Conservation (phyloP, 2,329 filamentous ascomycete genomes). For the Fusarium buxicola region DNA sequence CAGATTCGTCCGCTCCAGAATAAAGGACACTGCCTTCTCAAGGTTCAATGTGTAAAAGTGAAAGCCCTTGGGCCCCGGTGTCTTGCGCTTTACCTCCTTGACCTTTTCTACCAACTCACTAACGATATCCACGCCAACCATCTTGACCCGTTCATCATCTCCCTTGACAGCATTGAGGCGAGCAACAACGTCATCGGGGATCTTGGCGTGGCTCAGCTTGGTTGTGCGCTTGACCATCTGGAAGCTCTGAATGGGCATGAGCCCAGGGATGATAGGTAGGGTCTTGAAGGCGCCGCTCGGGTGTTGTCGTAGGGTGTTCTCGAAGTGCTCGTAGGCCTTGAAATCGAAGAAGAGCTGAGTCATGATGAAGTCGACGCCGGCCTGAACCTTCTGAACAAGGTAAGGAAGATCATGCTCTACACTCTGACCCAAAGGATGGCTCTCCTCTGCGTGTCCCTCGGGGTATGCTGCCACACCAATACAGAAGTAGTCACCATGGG, state of each 20-base stretch:
- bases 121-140: constrained; percentile 82
- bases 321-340: constrained; percentile 83
- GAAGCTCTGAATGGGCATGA: constrained; percentile 98
- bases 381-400: constrained; percentile 88
- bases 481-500: constrained; percentile 95
- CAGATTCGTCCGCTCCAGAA: constrained; percentile 85
- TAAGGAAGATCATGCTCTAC: constrained; percentile 87
- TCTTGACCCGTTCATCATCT: constrained; percentile 85
- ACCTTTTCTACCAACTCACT: constrained; percentile 86
- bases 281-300: constrained; percentile 86
- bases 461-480: constrained; percentile 95
- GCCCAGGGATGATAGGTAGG: constrained; percentile 89
- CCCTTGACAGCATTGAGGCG: constrained; percentile 79
- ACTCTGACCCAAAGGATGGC: constrained; percentile 76
- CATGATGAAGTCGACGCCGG: constrained; percentile 98
- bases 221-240: constrained; percentile 94
- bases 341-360: constrained; percentile 97
- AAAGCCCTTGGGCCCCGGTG: constrained; percentile 78
- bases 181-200: constrained; percentile 77
- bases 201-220: constrained; percentile 89
- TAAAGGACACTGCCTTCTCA: constrained; percentile 95
- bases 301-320: constrained; percentile 80
- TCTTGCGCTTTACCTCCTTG: constrained; percentile 70
- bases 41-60: constrained; percentile 98
- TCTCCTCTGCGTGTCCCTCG: constrained; percentile 93